Base-by-base conservation (phyloP, 169 alveolate species). In the Blepharisma undulans region DNA sequence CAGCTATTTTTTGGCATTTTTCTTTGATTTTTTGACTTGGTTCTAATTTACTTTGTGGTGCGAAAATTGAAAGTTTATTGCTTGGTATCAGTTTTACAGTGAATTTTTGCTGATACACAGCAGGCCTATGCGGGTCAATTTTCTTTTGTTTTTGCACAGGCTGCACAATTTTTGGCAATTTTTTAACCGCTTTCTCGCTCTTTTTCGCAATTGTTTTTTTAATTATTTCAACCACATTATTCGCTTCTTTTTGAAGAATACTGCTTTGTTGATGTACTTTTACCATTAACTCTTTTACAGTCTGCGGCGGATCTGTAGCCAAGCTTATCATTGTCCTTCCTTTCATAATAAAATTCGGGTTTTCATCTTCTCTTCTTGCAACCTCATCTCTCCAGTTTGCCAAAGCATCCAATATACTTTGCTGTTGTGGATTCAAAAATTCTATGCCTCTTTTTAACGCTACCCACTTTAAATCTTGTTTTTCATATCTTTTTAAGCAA, bases 331-430 rank as follows among this genome's bases (percentile, higher is more conserved):
- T 0, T 34, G 22, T 34, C n/a, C 34, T 82, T 34, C 77, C 89
- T 19, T 95, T 92, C 71, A 96, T 59, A 32, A 94, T 92, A 84
- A 80, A 96, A 36, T 90, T 88, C 29, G 94, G 93, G 12, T 91
- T 90, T 88, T 96, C 97, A 88, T 96, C 98, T 72, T 93, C 94
- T 76, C 87, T 27, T 30, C 96, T 77, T 12, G 96, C 96, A 59
- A 92, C 74, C n/a, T 92, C 92, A 79, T 93, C 97, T 66, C 98
- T 94, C 93, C 95, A 91, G 25, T 92, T 91, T 3, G 93, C 48
- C 4, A 96, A 66, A 48, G 82, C 76, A 32, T 93, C 90, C 29
- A 94, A 90, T 29, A 92, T 84, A 32, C 88, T 61, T 74, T 87
- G 33, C 79, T 94, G 76, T 66, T 87, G 30, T n/a, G 34, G 34